Conservation (phyloP, 495 filamentous ascomycete species). For the Durotheca rogersii region DNA sequence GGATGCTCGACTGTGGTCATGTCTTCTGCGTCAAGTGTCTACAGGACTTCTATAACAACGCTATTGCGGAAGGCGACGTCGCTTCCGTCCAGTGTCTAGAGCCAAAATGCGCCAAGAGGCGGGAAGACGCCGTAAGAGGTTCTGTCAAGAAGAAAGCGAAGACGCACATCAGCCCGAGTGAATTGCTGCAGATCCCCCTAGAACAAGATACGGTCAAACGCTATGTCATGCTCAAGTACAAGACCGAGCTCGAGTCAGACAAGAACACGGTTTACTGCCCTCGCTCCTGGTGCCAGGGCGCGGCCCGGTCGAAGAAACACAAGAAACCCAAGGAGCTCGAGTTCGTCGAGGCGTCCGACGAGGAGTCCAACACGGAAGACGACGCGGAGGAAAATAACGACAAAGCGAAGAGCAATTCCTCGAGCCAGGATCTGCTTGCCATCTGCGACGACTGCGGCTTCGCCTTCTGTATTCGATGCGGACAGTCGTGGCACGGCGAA, state of each 20-base stretch:
- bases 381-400: conserved; percentile 35
- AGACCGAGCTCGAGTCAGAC: conserved; percentile 86
- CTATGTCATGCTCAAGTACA: conserved; percentile 86
- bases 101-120: conserved; percentile 71
- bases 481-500: conserved; percentile 85
- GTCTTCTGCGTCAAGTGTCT: conserved; percentile 87
- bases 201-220: conserved; percentile 72
- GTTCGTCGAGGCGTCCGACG: conserved; percentile 49
- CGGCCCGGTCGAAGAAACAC: conserved; percentile 78
- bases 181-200: conserved; percentile 83
- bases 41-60: conserved; percentile 83
- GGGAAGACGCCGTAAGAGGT: conserved; percentile 32
- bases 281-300: conserved; percentile 87
- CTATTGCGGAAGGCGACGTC: conserved; percentile 83
- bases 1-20: conserved; percentile 75
- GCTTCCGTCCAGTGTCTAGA: conserved; percentile 72
- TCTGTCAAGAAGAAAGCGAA: conserved; percentile 44
- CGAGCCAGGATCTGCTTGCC: conserved; percentile 53
- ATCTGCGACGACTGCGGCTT: conserved; percentile 90
- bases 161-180: conserved; percentile 77
- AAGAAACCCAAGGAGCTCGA: conserved; percentile 63
- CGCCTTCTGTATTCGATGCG: conserved; percentile 74
- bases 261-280: conserved; percentile 94
- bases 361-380: conserved; percentile 46
- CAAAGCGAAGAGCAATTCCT: conserved; percentile 22